Evolutionary conservation across 225 moss, liverwort and hornwort species (phyloP), one percentile per base, ranked within the genome.

Genomic region (Takakia lepidozioides): DNA sequence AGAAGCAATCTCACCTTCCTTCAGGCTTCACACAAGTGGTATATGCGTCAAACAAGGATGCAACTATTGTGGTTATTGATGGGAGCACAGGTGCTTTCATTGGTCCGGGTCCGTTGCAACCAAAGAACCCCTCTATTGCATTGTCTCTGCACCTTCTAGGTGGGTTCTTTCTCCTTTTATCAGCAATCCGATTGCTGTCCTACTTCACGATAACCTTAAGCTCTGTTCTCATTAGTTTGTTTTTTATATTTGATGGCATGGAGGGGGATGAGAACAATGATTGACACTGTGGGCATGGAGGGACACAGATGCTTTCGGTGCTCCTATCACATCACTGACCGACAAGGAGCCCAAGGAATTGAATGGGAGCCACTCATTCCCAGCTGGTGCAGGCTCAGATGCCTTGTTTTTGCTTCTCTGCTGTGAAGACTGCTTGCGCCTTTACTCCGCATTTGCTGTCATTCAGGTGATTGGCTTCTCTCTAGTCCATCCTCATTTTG

Each of bases 111-210:
- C 61, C 88, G 24, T 52, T 62, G 58, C 83, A 74, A 38, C 76
- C 81, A 50, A 71, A 47, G 58, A 55, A 61, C 58, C 29, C 81
- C 45, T 88, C 93, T 36, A 69, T 68, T 50, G 65, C 65, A 51
- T 36, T 93, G n/a, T 72, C 66, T 29, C 56, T 86, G 37, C 65
- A 81, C 62, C 49, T 84, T 62, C 55, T 88, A 69, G 93, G 93
- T 93, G 57, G 70, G 72, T 30, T 39, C 22, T 14, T 0, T 17
- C 20, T 32, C 11, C 32, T 32, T 32, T 32, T 32, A 32, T 32
- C 32, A 32, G 40, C 3, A 16, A 23, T 9, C 36, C 13, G 36
- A 37, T 8, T 13, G 13, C 36, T 37, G 8, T 32, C 0, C 25
- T 19, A 25, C 28, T 10, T 50, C 22, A 39, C 48, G 38, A 55